phyloP scores from a whole-genome alignment of 2,329 filamentous ascomycete species.

The Hirsutella thompsonii region DNA sequence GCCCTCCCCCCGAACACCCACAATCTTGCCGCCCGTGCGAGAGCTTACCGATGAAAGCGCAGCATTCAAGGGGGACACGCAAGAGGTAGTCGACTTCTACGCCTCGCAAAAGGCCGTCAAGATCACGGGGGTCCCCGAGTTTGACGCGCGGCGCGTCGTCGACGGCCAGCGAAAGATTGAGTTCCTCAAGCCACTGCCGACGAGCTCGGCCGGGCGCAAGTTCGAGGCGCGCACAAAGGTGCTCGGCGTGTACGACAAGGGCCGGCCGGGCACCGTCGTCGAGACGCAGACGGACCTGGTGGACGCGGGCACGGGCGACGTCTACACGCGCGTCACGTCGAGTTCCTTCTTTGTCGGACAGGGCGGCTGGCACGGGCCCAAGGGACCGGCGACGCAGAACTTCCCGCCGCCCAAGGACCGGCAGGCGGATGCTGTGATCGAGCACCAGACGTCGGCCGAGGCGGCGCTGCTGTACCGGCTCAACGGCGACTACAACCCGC shows the following conservation, averaged over 20 bases:
- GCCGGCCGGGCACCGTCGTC: constrained; percentile 67
- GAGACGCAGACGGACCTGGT: constrained; percentile 70
- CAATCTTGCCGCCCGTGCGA: no score
- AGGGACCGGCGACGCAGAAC: constrained; percentile 68
- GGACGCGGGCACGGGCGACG: constrained; percentile 53
- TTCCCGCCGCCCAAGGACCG: constrained; percentile 65
- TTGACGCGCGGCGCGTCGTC: constrained; percentile 62
- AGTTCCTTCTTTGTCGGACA: constrained; percentile 73
- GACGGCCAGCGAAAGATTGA: constrained; percentile 75
- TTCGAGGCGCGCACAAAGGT: constrained; percentile 72
- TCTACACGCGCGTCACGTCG: constrained; percentile 56
- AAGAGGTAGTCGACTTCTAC: constrained; percentile 80
- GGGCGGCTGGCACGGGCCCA: constrained; percentile 75
- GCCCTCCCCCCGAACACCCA: neutral
- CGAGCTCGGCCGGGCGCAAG: constrained; percentile 53
- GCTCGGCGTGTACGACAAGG: constrained; percentile 82
- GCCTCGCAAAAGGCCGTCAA: constrained; percentile 49
- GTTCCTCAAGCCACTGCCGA: constrained; percentile 64
- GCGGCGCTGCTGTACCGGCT: constrained; percentile 70
- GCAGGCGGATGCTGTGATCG: constrained; percentile 59
- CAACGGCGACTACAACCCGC: constrained; percentile 90
- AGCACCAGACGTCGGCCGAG: constrained; percentile 57
- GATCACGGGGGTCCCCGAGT: constrained; percentile 65
- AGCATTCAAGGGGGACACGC: constrained; percentile 64
- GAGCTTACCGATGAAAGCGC: constrained; percentile 1